Base-by-base conservation (phyloP, 1,284 basidiomycete genomes). In the Ganoderma boninense region DNA sequence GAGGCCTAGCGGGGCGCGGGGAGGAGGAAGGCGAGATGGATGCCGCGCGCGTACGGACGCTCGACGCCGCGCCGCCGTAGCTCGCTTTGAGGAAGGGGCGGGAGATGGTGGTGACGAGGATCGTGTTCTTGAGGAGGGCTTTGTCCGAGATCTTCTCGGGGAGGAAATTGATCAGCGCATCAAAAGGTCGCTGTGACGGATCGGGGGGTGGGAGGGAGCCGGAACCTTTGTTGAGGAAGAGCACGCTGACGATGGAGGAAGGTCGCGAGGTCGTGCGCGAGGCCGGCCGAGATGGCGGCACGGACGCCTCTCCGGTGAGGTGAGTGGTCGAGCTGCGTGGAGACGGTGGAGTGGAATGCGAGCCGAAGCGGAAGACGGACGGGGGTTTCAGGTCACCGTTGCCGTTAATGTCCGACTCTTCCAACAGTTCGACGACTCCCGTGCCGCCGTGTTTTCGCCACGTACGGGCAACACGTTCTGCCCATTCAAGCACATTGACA, bases 401-500 rank as follows among this genome's bases (percentile, higher is more conserved):
- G 32, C 73, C 74, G n/a, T 78, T 69, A 14, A 74, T 73, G 52
- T 76, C 77, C 10, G 75, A 75, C 26, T 74, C 75, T 66, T 84
- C 83, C 13, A 69, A 65, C 26, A 84, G 73, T 62, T 82, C 80
- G 56, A 77, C 71, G 11, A 80, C 73, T 52, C 81, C 81, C 4
- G 74, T 74, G n/a, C 79, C 80, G 26, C 80, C 80, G 42, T 77
- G 69, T 56, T 79, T 79, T 2, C 85, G 81, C 87, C 87, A 90
- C 0, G 81, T 62, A 23, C 82, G 79, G 0, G 84, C 86, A 14
- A 89, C 82, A 38, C 84, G 84, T 69, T 87, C 85, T 0, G 88
- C 89, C 76, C 87, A 86, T 61, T 89, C 86, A 26, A 89, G 80
- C 2, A 87, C 77, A 65, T 80, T 79, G n/a, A 86, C 85, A 69